phyloP scores from a whole-genome alignment of 495 filamentous ascomycete species.

The Sabuloglossum arenarium region DNA sequence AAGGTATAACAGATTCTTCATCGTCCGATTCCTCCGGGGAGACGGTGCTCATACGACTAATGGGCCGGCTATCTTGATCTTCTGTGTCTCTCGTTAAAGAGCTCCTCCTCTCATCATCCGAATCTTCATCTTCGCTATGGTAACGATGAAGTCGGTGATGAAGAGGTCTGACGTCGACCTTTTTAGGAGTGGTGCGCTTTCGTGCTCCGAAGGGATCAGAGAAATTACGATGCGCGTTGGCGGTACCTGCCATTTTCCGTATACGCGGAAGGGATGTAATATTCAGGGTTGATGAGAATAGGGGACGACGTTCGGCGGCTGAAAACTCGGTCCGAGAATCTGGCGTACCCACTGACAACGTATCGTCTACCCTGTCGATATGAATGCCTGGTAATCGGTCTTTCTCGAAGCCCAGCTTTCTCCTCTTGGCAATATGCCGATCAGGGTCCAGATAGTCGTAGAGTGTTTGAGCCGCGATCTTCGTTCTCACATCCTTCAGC shows the following conservation, averaged over 20 bases:
- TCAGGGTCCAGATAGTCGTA: conserved; percentile 69
- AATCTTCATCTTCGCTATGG: conserved; percentile 35
- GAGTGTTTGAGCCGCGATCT: conserved; percentile 61
- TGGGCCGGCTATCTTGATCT: conserved; percentile 60
- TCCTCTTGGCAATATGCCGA: conserved; percentile 51
- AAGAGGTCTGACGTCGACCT: conserved; percentile 30
- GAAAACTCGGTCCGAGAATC: conserved; percentile 40
- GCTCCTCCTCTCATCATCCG: conserved; percentile 33
- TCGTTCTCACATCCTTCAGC: conserved; percentile 63
- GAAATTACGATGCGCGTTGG: conserved; percentile 44
- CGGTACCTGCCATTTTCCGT: conserved; percentile 37
- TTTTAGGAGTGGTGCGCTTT: conserved; percentile 30
- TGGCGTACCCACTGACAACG: conserved; percentile 37
- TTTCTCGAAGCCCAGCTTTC: conserved; percentile 51
- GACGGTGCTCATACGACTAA: conserved; percentile 54
- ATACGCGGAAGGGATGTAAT: conserved; percentile 49
- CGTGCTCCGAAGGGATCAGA: conserved; percentile 55
- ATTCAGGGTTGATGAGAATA: conserved; percentile 24
- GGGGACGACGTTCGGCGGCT: conserved; percentile 20
- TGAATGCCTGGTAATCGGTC: conserved; percentile 24
- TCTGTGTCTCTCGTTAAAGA: conserved; percentile 53
- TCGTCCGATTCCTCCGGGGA: conserved; percentile 43
- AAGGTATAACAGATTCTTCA: conserved; percentile 8
- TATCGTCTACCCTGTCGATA: conserved; percentile 30
- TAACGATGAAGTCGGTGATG: conserved; percentile 35